Evolutionary conservation across 1,139 yeast species (phyloP), one percentile per base, ranked within the genome.

Genomic region (Citeromyces siamensis): DNA sequence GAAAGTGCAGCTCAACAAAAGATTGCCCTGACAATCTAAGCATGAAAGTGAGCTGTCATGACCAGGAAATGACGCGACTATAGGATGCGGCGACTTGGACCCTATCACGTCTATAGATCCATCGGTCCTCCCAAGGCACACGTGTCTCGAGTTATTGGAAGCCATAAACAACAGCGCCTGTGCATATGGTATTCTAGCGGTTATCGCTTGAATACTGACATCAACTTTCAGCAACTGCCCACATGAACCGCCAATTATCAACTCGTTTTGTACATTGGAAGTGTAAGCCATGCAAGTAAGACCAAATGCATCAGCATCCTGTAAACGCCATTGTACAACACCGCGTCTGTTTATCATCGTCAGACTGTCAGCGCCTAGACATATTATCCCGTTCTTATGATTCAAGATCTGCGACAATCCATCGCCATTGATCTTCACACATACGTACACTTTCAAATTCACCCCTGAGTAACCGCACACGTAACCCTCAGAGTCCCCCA

Each of bases 21-120:
- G 75, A 42, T 76, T 72, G 23, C 88, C 95, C 44, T 75, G 72
- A 21, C 84, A 71, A 47, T 82, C 94, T 53, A 90, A 62, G 42
- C 83, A 88, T 1, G 93, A 72, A 18, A 90, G 60, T 1, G 81
- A 66, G 1, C 90, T 83, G 20, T 81, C 71, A 52, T 84, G 95
- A 10, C 90, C 83, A 10, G 64, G 59, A 48, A 86, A 79, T 1
- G 75, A 62, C 44, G 75, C 72, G 6, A 83, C 60, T 1, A 75
- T 59, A 37, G 53, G 48, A 42, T 70, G 67, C 31, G 75, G 60
- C 0, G 71, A 54, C 40, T 57, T 64, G 3, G 88, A 80, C 49
- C 86, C 97, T 40, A 83, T 67, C n/a, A 88, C 60, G 46, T 83
- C 94, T 19, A 86, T 61, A 2, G 71, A 58, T 3, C 96, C 97